phyloP scores from a whole-genome alignment of 257 asterid species.

The Prunella vulgaris region DNA sequence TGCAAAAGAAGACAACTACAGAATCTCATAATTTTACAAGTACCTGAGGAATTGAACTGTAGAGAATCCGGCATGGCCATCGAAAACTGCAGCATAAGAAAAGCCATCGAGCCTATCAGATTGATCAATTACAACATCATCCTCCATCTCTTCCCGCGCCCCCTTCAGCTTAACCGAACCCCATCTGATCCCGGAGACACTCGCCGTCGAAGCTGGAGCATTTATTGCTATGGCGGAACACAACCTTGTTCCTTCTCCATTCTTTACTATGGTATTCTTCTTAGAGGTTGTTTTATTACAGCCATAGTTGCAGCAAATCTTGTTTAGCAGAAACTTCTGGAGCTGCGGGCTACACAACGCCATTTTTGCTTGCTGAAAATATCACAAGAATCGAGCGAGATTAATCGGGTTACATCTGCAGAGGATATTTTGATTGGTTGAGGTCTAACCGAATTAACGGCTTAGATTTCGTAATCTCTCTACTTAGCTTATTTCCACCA shows the following conservation, averaged over 20 bases:
- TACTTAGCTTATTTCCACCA: constrained; percentile 23
- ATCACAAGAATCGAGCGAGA: not conserved
- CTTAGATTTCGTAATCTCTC: constrained; percentile 32
- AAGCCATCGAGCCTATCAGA: constrained; percentile 64
- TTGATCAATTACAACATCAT: constrained; percentile 59
- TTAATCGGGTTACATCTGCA: not conserved
- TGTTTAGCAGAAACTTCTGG: constrained; percentile 50
- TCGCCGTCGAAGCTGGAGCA: constrained; percentile 48
- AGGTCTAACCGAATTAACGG: constrained; percentile 65
- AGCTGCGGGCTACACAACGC: constrained; percentile 58
- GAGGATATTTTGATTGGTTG: constrained; percentile 38
- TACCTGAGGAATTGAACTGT: constrained; percentile 79
- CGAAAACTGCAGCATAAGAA: constrained; percentile 83
- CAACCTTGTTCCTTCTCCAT: constrained; percentile 35
- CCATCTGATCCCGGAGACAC: constrained; percentile 67
- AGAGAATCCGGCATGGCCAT: constrained; percentile 94
- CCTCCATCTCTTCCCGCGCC: constrained; percentile 97
- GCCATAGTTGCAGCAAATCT: constrained; percentile 40
- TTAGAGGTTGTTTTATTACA: constrained; percentile 22
- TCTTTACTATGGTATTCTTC: constrained; percentile 28
- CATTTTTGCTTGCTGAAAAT: constrained; percentile 31
- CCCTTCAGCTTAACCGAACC: constrained; percentile 73
- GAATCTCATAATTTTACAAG: not conserved
- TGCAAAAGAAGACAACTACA: not conserved
- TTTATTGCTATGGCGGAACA: constrained; percentile 81